Base-by-base conservation (phyloP, 1,284 basidiomycete species). In the Fomitopsis schrenkii region DNA sequence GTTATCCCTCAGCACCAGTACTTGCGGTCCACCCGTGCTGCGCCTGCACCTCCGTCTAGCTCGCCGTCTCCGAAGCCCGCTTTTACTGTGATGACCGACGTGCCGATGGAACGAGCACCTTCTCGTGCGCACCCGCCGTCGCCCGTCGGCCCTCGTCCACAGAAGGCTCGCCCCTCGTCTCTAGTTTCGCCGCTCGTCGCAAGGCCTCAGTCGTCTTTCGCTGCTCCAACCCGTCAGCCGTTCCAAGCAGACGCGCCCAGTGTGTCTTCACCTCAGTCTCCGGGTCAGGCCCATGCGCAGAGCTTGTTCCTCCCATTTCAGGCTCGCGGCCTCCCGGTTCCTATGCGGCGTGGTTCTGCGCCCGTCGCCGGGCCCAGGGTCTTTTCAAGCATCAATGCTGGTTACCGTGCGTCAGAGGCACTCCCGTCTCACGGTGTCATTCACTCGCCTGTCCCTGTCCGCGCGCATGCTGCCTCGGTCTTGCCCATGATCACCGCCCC, bases 121-220 rank as follows among this genome's bases (percentile, higher is more conserved):
- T 73, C 69, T 55, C 78, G 80, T 56, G 77, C 80, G 53, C 76
- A 80, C 44, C 76, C 81, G 3, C 73, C 77, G 7, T 81, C 82
- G 33, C 83, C 83, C n/a, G 71, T 75, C 50, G 83, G 83, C 14
- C 80, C 81, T 19, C 73, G 78, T 5, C 70, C 73, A 3, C 76
- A 70, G 40, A 76, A 72, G 50, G 68, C 71, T 44, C 76, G 74
- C 17, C 76, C 75, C 1, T 64, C 69, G 45, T 75, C 75, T n/a
- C 72, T 76, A 35, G 61, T 67, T 50, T 62, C 41, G 50, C 62
- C 7, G 55, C 57, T 30, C 54, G 41, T 9, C 56, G 66, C 22
- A 62, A 59, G 45, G 59, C 66, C 15, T 55, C 55, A 19, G 19
- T 46, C 28, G 40, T 53, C 50, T 54, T 63, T 28, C 54, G 59